Base-by-base conservation (phyloP, 306 rosid genomes). In the Cicer chorassanicum region DNA sequence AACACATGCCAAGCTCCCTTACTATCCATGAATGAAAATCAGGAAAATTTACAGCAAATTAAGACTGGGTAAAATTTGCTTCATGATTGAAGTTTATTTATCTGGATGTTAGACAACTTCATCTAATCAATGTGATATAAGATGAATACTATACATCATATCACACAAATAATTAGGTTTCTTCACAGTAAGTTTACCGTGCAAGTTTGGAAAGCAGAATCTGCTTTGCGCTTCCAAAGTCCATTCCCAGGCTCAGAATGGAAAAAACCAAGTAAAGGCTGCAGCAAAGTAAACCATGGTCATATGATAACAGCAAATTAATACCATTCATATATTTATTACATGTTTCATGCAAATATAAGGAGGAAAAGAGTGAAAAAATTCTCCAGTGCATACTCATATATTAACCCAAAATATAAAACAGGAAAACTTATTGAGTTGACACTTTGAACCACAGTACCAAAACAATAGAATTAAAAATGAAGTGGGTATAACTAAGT, bases 201-300 rank as follows among this genome's bases (percentile, higher is more conserved):
- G 93, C 95, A 90, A 69, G 74, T 76, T 29, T 57, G 88, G 79
- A 90, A 66, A 68, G 96, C 97, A 24, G 92, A 85, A 78, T 94
- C 96, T 15, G 88, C 96, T 81, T 94, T 94, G 81, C 98, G 97
- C 83, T 94, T 94, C 98, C 98, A 94, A 48, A 89, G 85, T 55
- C 95, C 88, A 79, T 92, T 94, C 78, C 98, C 92, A 71, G 96
- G 91, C 75, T 86, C 96, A 5, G 90, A 56, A 77, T 90, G 77
- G 84, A 94, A 94, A 56, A 91, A 80, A 54, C 87, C 73, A 65
- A 94, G 87, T 78, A 94, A 84, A 34, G 98, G 98, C 98, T 94
- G 92, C 88, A 82, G 70, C 70, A 84, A 70, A 60, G 73, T 54
- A 34, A 75, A 62, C 1, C 12, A 76, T 21, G 60, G 62, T 79